Base-by-base conservation (phyloP, 768 basidiomycete genomes). In the Tulasnella sp. region DNA sequence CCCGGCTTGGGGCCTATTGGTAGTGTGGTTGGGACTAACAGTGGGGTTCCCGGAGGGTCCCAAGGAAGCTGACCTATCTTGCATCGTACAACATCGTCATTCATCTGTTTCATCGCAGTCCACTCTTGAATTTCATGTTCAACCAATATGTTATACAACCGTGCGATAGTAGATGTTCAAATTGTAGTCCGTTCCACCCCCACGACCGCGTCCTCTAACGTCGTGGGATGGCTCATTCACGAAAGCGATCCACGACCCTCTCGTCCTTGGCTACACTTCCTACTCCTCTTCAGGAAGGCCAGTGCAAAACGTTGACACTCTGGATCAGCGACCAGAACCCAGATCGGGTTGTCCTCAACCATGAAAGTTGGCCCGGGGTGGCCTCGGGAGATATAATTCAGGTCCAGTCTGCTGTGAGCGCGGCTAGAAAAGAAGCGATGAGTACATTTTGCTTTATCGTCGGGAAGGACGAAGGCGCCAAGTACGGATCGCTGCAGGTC, bases 291-390 rank as follows among this genome's bases (percentile, higher is more conserved):
- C 21, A 15, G 3, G 35, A 54, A 54, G 52, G 52, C 17, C 52
- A 54, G 32, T 40, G 36, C 36, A 54, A 41, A 27, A n/a, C 19
- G 8, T 19, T 54, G 36, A 54, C n/a, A 2, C 37, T 54, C 12
- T 54, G 52, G 52, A 40, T 54, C 11, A 54, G 39, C 39, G 52
- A 54, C 37, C 29, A 35, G 25, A 54, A 39, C 12, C 17, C 37
- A 19, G 52, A 54, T 12, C 52, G 52, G 15, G 80, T 86, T 54
- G 71, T 80, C 15, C 75, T 91, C 66, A 88, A 89, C 62, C 82
- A 82, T 41, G 71, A 78, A 9, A 79, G 74, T 66, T 87, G 84
- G 83, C 84, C 84, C 5, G 88, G 88, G 2, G 82, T 87, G 31
- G 71, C 73, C 42, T 83, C 84, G 62, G 88, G 86, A 6, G 87